phyloP scores from a whole-genome alignment of 2,329 filamentous ascomycete species.

The Fusarium denticulatum region DNA sequence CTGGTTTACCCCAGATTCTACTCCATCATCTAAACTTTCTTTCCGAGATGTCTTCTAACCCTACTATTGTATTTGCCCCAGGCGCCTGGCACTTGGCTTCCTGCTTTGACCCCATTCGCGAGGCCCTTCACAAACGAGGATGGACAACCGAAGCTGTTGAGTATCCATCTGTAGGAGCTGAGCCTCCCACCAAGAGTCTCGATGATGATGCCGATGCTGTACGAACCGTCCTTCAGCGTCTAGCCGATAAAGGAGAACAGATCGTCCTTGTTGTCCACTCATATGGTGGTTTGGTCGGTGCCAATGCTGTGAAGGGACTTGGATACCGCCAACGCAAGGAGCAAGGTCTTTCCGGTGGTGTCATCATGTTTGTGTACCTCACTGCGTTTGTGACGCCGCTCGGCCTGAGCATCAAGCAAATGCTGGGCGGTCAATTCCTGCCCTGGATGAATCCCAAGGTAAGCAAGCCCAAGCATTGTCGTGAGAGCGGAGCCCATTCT shows the following conservation, averaged over 20 bases:
- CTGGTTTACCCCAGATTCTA: not conserved
- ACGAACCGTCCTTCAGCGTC: slow-evolving; percentile 37
- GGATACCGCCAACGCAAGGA: slow-evolving; percentile 46
- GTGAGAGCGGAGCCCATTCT: not conserved
- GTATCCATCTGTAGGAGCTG: slow-evolving; percentile 48
- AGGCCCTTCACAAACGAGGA: slow-evolving; percentile 45
- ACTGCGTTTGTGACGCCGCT: slow-evolving; percentile 47
- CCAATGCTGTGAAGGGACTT: slow-evolving; percentile 50
- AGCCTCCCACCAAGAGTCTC: slow-evolving; percentile 39
- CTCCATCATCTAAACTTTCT: not conserved
- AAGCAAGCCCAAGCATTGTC: not conserved
- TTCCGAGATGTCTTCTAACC: not conserved
- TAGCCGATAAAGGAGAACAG: slow-evolving; percentile 50
- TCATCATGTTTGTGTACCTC: slow-evolving; percentile 50
- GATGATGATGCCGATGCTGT: slow-evolving; percentile 48
- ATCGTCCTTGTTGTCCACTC: slow-evolving; percentile 56
- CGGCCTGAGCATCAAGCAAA: slow-evolving; percentile 39
- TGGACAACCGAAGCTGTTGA: slow-evolving; percentile 46
- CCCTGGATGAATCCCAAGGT: slow-evolving; percentile 45
- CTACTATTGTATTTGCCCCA: slow-evolving; percentile 50
- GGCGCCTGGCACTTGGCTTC: slow-evolving; percentile 52
- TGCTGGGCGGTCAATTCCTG: slow-evolving; percentile 38
- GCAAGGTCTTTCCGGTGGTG: slow-evolving; percentile 50
- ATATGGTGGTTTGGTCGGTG: slow-evolving; percentile 54
- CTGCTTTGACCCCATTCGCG: slow-evolving; percentile 45